These are phyloP conservation scores for Verticillium isaacii DNA, from an alignment of 2,329 filamentous ascomycete genomes.

Conservation along the genomic window DNA sequence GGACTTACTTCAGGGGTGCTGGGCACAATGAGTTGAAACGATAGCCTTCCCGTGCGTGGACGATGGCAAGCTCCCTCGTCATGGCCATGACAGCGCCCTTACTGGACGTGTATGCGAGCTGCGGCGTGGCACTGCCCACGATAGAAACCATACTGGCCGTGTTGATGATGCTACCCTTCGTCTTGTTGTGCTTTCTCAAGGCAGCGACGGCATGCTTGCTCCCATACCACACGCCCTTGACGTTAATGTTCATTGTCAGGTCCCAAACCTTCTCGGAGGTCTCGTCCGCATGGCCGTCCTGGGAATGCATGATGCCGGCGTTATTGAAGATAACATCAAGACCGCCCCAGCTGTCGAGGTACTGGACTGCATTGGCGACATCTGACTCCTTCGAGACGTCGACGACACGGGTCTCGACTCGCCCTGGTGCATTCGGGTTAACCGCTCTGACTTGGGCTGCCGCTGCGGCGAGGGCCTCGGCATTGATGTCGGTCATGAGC, in stretches of 20 bases:
- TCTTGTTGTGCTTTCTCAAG: constrained; percentile 63
- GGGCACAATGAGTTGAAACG: constrained; percentile 72
- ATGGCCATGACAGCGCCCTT: constrained; percentile 72
- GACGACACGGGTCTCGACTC: constrained; percentile 46
- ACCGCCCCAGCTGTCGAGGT: constrained; percentile 65
- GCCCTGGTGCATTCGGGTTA: constrained; percentile 28
- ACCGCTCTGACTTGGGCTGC: constrained; percentile 41
- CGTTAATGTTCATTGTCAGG: constrained; percentile 69
- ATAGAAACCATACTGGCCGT: constrained; percentile 68
- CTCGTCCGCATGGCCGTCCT: constrained; percentile 59
- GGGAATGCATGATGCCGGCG: constrained; percentile 71
- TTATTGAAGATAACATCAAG: constrained; percentile 77
- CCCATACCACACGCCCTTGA: constrained; percentile 76
- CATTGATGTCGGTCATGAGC: constrained; percentile 66
- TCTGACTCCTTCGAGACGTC: constrained; percentile 68
- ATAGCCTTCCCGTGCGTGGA: constrained; percentile 69
- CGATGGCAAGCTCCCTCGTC: constrained; percentile 70
- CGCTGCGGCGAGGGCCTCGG: constrained; percentile 58
- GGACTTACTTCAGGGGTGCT: constrained; percentile 62
- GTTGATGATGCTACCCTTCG: constrained; percentile 66
- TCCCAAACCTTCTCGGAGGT: constrained; percentile 75
- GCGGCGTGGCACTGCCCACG: constrained; percentile 67
- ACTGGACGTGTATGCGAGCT: constrained; percentile 71
- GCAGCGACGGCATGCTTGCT: constrained; percentile 68
- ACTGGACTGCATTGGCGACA: constrained; percentile 55